phyloP scores from a whole-genome alignment of 108 stramenopile species.

The Cyclotella cryptica region DNA sequence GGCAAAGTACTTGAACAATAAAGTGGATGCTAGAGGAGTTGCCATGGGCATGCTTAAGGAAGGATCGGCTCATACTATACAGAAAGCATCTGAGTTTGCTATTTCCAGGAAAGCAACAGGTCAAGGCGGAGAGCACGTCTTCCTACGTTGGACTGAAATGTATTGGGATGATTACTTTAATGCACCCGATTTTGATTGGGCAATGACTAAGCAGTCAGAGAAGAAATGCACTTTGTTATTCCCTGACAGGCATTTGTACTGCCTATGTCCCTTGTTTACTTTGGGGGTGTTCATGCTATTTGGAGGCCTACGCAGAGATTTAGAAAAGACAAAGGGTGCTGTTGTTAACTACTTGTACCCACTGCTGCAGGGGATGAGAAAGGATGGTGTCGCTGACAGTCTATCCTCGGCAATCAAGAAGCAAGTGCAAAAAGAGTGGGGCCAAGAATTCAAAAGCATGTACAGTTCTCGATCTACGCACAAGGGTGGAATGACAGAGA shows the following conservation, averaged over 20 bases:
- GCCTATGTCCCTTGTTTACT: constrained; percentile 23
- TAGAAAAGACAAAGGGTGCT: background rate
- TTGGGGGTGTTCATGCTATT: constrained; percentile 16
- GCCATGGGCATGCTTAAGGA: background rate
- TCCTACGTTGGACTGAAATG: constrained; percentile 6
- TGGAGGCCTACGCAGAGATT: constrained; percentile 18
- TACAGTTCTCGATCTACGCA: background rate
- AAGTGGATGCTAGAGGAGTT: background rate
- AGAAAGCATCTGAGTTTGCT: background rate
- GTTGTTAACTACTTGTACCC: constrained; percentile 8
- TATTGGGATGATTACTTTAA: constrained; percentile 15
- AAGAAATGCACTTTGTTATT: constrained; percentile 12
- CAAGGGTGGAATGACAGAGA: constrained; percentile 20
- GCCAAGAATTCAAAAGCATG: background rate
- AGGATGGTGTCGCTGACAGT: constrained; percentile 14
- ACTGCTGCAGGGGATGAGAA: background rate
- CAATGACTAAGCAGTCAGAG: constrained; percentile 9
- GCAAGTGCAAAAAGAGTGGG: background rate
- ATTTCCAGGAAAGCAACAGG: background rate
- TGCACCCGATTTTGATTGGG: constrained; percentile 22
- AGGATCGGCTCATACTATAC: background rate
- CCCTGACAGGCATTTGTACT: background rate
- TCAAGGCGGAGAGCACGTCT: constrained; percentile 22
- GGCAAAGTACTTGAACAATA: constrained; percentile 7
- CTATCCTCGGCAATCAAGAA: background rate